A percentile compares a stretch with the other conserved stretches of the same genome.
Conservation (phyloP, 2,329 filamentous ascomycete genomes). For the Gaeumannomyces tritici region DNA sequence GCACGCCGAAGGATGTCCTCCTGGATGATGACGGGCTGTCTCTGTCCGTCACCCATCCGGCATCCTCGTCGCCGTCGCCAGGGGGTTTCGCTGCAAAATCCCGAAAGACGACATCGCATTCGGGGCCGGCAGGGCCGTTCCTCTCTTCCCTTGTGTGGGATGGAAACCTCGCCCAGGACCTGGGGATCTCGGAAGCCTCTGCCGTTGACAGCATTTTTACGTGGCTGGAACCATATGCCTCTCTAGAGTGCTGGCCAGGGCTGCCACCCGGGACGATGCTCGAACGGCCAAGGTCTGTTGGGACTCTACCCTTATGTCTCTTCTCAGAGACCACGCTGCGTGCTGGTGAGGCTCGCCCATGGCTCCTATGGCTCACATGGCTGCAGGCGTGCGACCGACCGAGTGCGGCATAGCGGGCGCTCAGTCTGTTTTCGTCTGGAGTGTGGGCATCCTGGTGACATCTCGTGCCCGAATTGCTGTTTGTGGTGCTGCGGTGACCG, state of each 20-base stretch:
- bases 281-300: neutral
- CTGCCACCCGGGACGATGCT: neutral
- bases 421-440: neutral
- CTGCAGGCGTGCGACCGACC: neutral
- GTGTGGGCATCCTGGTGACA: neutral
- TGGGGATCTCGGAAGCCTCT: conserved; percentile 10
- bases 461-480: neutral
- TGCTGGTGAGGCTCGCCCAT: neutral
- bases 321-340: neutral
- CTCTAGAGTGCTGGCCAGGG: neutral
- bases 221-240: conserved; percentile 1
- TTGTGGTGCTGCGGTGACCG: neutral
- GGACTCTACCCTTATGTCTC: neutral
- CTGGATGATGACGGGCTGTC: neutral
- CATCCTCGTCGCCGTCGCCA: conserved; percentile 9
- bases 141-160: conserved; percentile 20
- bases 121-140: conserved; percentile 12
- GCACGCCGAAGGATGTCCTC: neutral
- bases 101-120: conserved; percentile 15
- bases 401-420: neutral
- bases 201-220: neutral
- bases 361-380: no score
- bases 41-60: conserved; percentile 17
- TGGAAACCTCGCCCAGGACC: conserved; percentile 24
- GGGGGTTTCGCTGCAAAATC: conserved; percentile 19